Evolutionary conservation across 176 grass and related monocot species (phyloP), one percentile per base, ranked within the genome.

Genomic region (Phoenix roebelenii): DNA sequence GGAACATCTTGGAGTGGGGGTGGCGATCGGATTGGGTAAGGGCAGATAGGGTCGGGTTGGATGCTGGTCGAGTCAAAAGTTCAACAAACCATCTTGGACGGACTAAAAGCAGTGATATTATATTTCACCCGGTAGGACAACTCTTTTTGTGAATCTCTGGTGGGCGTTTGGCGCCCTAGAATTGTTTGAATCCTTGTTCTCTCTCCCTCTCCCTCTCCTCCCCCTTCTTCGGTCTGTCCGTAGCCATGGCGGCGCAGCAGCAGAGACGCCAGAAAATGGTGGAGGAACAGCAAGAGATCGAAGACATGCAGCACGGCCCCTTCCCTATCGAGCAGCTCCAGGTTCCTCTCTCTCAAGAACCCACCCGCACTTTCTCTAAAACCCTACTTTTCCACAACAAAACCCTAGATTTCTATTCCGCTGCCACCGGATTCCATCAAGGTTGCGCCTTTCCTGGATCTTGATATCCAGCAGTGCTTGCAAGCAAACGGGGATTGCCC

Each of bases 301-400:
- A 83, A 70, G 94, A 83, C 58, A 70, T 53, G 79, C 84, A 85
- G 70, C 84, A 92, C 57, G 88, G 88, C 7, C 88, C 93, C 18
- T 89, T 89, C 76, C 81, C 85, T 64, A 69, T 95, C 61, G 89
- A 95, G 68, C 81, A 85, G 25, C 81, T 95, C n/a, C 81, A 95
- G 78, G 81, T 95, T 68, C 12, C 35, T 44, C 35, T 6, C 32
- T 2, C 35, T 3, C 35, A 44, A 44, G 9, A 44, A 44, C 35
- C 35, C 35, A 9, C 7, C 35, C 10, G 0, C 10, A 44, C 35
- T 14, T 44, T 44, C 35, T 2, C 2, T 44, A 14, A 44, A 44
- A 12, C 35, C 35, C 10, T 44, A 14, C 0, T 44, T 44, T 44
- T 44, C 35, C 35, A 2, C 35, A 12, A 39, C 35, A 12, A 14